A percentile compares a stretch with the other conserved stretches of the same genome.
These are phyloP conservation scores for Ceratobasidium sp. DNA, from an alignment of 1,284 basidiomycete species.

Conservation along the genomic window DNA sequence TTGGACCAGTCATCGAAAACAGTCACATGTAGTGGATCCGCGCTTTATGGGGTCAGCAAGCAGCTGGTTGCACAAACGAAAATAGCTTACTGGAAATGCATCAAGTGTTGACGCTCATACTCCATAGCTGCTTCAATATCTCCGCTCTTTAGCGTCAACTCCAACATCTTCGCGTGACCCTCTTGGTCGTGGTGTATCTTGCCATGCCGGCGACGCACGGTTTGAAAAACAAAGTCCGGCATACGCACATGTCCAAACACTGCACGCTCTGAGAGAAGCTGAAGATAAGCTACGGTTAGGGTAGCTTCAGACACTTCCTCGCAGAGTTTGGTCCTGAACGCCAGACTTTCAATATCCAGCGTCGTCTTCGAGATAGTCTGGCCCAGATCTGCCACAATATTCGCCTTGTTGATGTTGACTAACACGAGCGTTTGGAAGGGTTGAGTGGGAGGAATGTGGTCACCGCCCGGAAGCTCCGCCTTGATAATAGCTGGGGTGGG, in stretches of 20 bases:
- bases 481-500: constrained; percentile 41
- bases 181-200: constrained; percentile 27
- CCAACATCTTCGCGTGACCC: constrained; percentile 67
- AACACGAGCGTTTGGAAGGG: constrained; percentile 72
- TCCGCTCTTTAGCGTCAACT: constrained; percentile 81
- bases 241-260: constrained; percentile 78
- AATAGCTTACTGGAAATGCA: constrained; percentile 78
- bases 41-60: constrained; percentile 62
- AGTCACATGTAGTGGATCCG: constrained; percentile 80
- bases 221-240: constrained; percentile 81
- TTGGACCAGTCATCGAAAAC: constrained; percentile 87
- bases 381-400: constrained; percentile 80
- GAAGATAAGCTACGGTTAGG: constrained; percentile 73
- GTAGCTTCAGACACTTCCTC: constrained; percentile 72
- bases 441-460: constrained; percentile 56
- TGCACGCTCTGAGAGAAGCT: constrained; percentile 77
- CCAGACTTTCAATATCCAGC: constrained; percentile 72
- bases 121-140: constrained; percentile 75
- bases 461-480: constrained; percentile 47
- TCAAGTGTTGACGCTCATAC: constrained; percentile 80
- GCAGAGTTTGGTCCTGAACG: constrained; percentile 72
- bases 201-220: constrained; percentile 66
- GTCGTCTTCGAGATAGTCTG: constrained; percentile 73
- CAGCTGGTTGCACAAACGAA: constrained; percentile 2
- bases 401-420: constrained; percentile 77